Base-by-base conservation (phyloP, 2,329 filamentous ascomycete genomes). In the Diaporthe humulicola region DNA sequence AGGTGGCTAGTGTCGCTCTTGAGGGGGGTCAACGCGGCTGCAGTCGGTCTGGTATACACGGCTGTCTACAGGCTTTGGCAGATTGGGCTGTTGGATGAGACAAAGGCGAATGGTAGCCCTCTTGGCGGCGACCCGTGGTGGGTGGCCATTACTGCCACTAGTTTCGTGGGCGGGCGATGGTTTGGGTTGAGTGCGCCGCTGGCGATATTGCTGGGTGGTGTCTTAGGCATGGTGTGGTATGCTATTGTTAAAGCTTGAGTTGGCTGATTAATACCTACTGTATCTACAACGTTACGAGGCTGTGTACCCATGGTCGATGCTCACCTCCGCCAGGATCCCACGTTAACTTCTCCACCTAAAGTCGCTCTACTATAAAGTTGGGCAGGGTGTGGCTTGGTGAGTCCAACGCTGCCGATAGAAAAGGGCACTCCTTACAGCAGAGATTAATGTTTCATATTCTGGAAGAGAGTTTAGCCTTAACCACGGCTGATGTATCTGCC, bases 11-110 rank as follows among this genome's bases (percentile, higher is more conserved):
- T 85, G 66, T 86, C 87, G 19, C 80, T 85, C 0, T 77, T 93
- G 14, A 80, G 90, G 19, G 90, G 91, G 0, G 81, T 92, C 7
- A 93, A 92, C 79, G 90, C 91, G 0, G 86, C 85, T 0, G 91
- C 91, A 0, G 89, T 92, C 0, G 91, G 91, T 0, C 77, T 93
- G 48, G 89, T 93, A 0, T 93, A 90, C 71, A 92, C 90, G 0
- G 91, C 91, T 0, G 90, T 93, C 1, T 93, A 93, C 76, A 84
- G 90, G 3, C 81, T 93, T 10, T 92, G 89, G 89, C 86, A 91
- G 81, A 88, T 92, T 77, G 91, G 91, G 0, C 91, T 87, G 75
- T 81, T 93, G 8, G 89, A 88, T 17, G 82, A 87, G 30, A 83
- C 84, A 0, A 86, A 85, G 25, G 83, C 84, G 73, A 79, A 79